These are phyloP conservation scores for Neonectria magnoliae DNA, from an alignment of 2,329 filamentous ascomycete genomes.

Conservation along the genomic window DNA sequence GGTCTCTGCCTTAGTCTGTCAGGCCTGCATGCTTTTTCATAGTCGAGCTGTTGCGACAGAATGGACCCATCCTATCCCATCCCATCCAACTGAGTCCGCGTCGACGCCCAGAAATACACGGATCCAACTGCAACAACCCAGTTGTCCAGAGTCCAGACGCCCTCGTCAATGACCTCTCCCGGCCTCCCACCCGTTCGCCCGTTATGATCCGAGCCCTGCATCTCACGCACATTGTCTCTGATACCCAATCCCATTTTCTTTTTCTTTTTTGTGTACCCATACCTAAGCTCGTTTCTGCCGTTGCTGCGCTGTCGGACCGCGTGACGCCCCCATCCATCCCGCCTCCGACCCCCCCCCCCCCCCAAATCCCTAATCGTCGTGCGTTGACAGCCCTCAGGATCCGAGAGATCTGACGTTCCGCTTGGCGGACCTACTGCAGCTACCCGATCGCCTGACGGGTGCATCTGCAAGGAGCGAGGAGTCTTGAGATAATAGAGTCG, in stretches of 20 bases:
- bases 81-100: neutral
- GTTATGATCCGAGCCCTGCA: conserved; percentile 46
- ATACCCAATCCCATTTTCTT: conserved; percentile 31
- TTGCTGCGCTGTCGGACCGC: conserved; percentile 40
- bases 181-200: conserved; percentile 47
- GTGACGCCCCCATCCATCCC: conserved; percentile 37
- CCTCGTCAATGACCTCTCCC: conserved; percentile 44
- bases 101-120: conserved; percentile 14
- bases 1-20: conserved; percentile 36
- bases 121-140: conserved; percentile 7
- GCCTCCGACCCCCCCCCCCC: conserved; percentile 31
- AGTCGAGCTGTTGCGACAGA: conserved; percentile 11
- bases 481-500: conserved; percentile 46
- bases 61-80: neutral
- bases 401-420: conserved; percentile 38
- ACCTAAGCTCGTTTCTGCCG: conserved; percentile 33
- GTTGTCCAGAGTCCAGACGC: conserved; percentile 6
- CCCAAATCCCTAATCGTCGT: conserved; percentile 24
- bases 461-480: conserved; percentile 45
- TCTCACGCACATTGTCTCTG: conserved; percentile 41
- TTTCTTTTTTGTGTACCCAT: conserved; percentile 23
- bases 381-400: conserved; percentile 32
- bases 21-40: conserved; percentile 40
- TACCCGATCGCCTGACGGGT: conserved; percentile 47
- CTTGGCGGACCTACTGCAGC: conserved; percentile 45